phyloP scores from a whole-genome alignment of 2,329 filamentous ascomycete genomes.

The Arthroderma sp. region DNA sequence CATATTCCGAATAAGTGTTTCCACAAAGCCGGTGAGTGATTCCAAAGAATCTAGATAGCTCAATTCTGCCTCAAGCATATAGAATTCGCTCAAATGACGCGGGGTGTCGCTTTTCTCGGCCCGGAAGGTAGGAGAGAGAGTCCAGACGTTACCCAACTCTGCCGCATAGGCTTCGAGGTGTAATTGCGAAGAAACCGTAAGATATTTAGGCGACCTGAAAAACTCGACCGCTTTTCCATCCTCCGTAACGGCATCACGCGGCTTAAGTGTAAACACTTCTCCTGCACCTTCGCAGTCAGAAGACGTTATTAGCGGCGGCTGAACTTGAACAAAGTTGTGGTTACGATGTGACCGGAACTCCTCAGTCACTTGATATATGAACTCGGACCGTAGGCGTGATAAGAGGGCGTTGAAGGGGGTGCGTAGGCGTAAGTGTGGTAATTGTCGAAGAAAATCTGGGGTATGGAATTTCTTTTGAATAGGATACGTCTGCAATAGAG shows the following conservation, averaged over 20 bases:
- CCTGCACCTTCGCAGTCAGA: conserved; percentile 96
- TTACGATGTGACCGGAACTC: conserved; percentile 58
- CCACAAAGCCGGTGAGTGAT: conserved; percentile 65
- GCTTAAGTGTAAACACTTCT: conserved; percentile 69
- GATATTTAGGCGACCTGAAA: conserved; percentile 79
- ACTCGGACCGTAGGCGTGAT: conserved; percentile 69
- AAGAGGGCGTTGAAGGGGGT: conserved; percentile 70
- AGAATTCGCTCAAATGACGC: conserved; percentile 91
- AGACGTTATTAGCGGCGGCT: conserved; percentile 88
- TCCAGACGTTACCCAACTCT: conserved; percentile 83
- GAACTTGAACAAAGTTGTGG: conserved; percentile 54
- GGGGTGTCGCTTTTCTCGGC: conserved; percentile 89
- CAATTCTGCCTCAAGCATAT: conserved; percentile 92
- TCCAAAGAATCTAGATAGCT: conserved; percentile 61
- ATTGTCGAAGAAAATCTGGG: conserved; percentile 71
- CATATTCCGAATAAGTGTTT: conserved; percentile 58
- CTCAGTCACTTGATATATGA: conserved; percentile 57
- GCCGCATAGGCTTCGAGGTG: conserved; percentile 88
- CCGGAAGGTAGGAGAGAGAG: conserved; percentile 82
- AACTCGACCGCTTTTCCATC: conserved; percentile 45
- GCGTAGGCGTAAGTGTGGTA: conserved; percentile 76
- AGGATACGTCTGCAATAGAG: conserved; percentile 58
- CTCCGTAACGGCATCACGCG: conserved; percentile 27
- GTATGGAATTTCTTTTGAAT: conserved; percentile 95
- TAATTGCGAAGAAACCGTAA: conserved; percentile 89